Base-by-base conservation (phyloP, 2,329 filamentous ascomycete genomes). In the Penicillium sp. region DNA sequence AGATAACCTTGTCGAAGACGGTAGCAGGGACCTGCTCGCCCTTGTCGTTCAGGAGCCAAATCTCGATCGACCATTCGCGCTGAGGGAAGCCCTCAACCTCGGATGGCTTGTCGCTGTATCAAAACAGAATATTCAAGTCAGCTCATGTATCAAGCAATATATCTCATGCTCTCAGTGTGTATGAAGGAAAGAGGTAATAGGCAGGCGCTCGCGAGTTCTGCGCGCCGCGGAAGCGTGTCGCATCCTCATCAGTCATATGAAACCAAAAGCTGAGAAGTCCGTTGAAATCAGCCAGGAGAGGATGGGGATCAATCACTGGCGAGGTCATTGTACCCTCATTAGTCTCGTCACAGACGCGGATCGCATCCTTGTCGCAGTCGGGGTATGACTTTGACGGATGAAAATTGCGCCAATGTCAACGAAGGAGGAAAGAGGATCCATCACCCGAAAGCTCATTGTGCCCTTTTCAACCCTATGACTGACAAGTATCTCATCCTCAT, bases 1-100 rank as follows among this genome's bases (percentile, higher is more conserved):
- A 99, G 58, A 89, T 89, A 45, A 91, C 94, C 81, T 96, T 97
- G 75, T 92, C 91, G 81, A 97, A 98, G 78, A 93, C 86, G 68
- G 82, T 91, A 57, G 94, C 93, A 7, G 90, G 85, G 55, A 92
- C 84, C 78, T 96, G 89, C 69, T 95, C 91, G 69, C 93, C 93
- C 65, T 91, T 87, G 70, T 96, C 90, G 67, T 97, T 93, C 58
- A 97, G 78, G 55, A 98, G 78, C 79, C 87, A 92, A 69, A 99
- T 83, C 78, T 90, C 89, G 75, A 98, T 91, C 68, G 86, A 93
- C 95, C 95, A 99, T 79, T 87, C 84, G 76, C 95, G 89, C 87
- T 97, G 93, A 11, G 95, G 95, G 73, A 93, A 97, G 3, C 93
- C 93, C 70, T 93, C 91, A 66, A 92, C 85, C 42, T 89, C 90